A percentile compares a stretch with the other conserved stretches of the same genome.
Conservation (phyloP, 2,329 filamentous ascomycete species). For the Penicillium occitanis region DNA sequence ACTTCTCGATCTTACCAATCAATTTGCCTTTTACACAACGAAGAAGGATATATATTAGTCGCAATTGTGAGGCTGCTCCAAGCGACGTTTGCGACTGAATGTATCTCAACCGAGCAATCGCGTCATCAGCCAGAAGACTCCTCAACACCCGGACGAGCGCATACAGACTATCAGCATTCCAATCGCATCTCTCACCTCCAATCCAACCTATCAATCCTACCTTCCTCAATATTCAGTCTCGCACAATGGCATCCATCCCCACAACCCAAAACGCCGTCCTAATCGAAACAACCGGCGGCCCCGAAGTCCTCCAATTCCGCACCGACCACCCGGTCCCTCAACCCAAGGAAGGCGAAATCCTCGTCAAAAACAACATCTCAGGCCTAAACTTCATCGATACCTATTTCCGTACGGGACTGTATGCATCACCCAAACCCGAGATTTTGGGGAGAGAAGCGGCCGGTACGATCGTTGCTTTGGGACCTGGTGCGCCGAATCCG, state of each 20-base stretch:
- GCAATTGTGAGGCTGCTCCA: not conserved
- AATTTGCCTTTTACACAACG: too few relatives aligned
- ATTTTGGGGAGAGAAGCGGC: slow-evolving; percentile 77
- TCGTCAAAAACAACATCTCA: slow-evolving; percentile 76
- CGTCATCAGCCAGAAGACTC: slow-evolving; percentile 16
- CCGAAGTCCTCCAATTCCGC: slow-evolving; percentile 69
- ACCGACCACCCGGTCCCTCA: slow-evolving; percentile 70
- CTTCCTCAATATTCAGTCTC: not conserved
- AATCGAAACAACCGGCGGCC: slow-evolving; percentile 69
- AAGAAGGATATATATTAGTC: not conserved
- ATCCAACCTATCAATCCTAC: not conserved
- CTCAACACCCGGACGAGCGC: not conserved
- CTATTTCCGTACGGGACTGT: slow-evolving; percentile 85
- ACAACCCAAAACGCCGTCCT: slow-evolving; percentile 71
- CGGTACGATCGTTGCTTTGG: slow-evolving; percentile 66
- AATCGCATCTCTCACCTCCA: slow-evolving; percentile 12
- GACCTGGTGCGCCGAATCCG: slow-evolving; percentile 49
- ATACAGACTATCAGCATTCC: slow-evolving; percentile 12
- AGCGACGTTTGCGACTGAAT: not conserved
- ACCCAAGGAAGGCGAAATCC: slow-evolving; percentile 66
- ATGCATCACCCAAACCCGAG: slow-evolving; percentile 68
- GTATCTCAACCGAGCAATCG: slow-evolving; percentile 12
- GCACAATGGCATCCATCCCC: slow-evolving; percentile 48
- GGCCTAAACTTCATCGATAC: slow-evolving; percentile 91
- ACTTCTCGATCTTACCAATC: not conserved